Evolutionary conservation across 2,329 filamentous ascomycete species (phyloP).

Genomic region (Arthrobotrys iridis): DNA sequence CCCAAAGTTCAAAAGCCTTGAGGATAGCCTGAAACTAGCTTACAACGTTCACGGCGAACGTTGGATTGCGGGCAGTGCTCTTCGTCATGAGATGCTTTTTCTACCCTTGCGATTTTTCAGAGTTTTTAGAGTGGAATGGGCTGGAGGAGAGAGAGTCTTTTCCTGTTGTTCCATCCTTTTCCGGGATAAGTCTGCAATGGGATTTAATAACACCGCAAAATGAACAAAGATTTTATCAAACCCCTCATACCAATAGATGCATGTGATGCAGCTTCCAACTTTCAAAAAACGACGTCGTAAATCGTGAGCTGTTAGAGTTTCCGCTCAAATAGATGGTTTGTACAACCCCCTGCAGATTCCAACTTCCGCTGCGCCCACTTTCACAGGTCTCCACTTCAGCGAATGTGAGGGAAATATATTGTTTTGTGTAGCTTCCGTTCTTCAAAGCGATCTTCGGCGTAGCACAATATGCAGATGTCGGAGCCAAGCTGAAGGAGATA

Average conservation of each 20-base stretch:
- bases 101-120: not conserved
- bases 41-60: not conserved
- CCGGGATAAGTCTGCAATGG: not conserved
- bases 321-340: slow-evolving; percentile 26
- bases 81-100: not conserved
- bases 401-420: slow-evolving; percentile 36
- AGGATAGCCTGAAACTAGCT: not conserved
- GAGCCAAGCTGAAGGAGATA: slow-evolving; percentile 4
- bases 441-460: not conserved
- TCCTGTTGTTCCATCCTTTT: not conserved
- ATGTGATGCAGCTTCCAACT: slow-evolving; percentile 1
- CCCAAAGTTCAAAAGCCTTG: not conserved
- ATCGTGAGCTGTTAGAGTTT: slow-evolving; percentile 14
- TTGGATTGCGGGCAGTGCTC: not conserved
- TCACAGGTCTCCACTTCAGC: not conserved
- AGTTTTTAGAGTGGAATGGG: not conserved
- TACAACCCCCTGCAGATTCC: slow-evolving; percentile 15
- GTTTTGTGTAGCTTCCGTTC: slow-evolving; percentile 3
- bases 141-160: not conserved
- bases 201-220: not conserved
- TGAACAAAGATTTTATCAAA: not conserved
- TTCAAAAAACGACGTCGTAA: not conserved
- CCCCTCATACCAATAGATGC: not conserved
- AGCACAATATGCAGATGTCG: slow-evolving; percentile 2
- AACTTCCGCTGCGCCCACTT: slow-evolving; percentile 30